These are phyloP conservation scores for Penicillium subrubescens DNA, from an alignment of 495 filamentous ascomycete genomes.

Conservation along the genomic window DNA sequence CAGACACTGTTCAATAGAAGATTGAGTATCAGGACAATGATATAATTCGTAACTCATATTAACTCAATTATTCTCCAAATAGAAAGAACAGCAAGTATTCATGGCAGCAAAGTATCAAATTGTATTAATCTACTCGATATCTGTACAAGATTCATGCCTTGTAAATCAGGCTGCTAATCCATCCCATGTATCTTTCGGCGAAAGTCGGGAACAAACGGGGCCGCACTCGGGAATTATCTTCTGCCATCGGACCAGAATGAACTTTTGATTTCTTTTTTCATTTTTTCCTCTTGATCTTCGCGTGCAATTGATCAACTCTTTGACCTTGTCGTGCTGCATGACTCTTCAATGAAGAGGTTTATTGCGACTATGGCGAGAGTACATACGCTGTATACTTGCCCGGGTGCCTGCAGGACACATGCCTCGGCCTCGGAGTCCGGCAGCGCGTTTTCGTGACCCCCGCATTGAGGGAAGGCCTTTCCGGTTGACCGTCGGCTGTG, in stretches of 20 bases:
- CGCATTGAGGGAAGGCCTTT: constrained; percentile 3
- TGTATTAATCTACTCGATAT: neutral
- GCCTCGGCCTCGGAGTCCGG: constrained; percentile 3
- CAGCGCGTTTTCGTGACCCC: constrained; percentile 5
- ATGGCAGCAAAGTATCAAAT: neutral
- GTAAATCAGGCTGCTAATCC: neutral
- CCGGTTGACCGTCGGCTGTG: neutral
- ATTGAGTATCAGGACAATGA: neutral
- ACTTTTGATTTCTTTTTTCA: neutral
- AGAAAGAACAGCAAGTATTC: neutral
- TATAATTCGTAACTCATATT: neutral
- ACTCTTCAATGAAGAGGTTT: neutral
- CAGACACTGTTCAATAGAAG: neutral
- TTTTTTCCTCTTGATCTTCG: neutral
- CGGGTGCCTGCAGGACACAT: constrained; percentile 9
- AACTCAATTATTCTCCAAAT: neutral
- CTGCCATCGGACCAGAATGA: neutral
- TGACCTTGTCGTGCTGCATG: neutral
- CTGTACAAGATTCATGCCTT: neutral
- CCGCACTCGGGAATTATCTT: neutral
- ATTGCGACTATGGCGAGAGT: neutral
- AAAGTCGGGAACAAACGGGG: constrained; percentile 4
- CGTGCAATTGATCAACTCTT: neutral
- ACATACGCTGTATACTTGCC: neutral
- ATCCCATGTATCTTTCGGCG: constrained; percentile 1